Evolutionary conservation across 805 yeast species (phyloP).

Genomic region (Candida sanyiensis): DNA sequence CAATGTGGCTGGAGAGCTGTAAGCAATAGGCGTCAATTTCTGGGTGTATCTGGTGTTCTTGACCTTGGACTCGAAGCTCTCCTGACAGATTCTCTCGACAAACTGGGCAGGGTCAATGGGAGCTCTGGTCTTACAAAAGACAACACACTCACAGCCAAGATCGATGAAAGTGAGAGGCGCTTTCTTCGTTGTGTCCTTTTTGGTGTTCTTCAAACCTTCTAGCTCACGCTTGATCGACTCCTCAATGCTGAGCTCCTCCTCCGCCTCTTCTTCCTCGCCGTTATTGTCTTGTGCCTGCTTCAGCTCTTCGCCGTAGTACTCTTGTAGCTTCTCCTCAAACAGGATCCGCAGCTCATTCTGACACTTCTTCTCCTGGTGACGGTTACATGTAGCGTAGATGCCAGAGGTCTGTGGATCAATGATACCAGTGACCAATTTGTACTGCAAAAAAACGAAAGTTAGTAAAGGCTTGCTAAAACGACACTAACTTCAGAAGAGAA

Average conservation of each 20-base stretch:
- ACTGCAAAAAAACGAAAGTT: slow-evolving; percentile 17
- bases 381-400: slow-evolving; percentile 80
- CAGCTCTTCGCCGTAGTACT: slow-evolving; percentile 36
- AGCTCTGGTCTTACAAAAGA: slow-evolving; percentile 72
- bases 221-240: slow-evolving; percentile 70
- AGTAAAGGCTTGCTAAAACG: background rate
- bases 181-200: slow-evolving; percentile 36
- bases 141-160: slow-evolving; percentile 74
- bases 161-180: slow-evolving; percentile 53
- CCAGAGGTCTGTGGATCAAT: slow-evolving; percentile 86
- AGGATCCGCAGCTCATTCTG: slow-evolving; percentile 63
- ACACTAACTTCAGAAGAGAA: background rate
- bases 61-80: slow-evolving; percentile 41
- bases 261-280: slow-evolving; percentile 25
- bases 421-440: slow-evolving; percentile 41
- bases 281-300: slow-evolving; percentile 11
- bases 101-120: slow-evolving; percentile 78
- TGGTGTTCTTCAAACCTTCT: slow-evolving; percentile 39
- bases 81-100: slow-evolving; percentile 58
- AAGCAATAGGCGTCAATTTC: slow-evolving; percentile 73
- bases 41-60: slow-evolving; percentile 72
- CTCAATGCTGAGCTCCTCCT: slow-evolving; percentile 56
- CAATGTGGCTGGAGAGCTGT: slow-evolving; percentile 64
- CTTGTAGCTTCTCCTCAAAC: slow-evolving; percentile 48
- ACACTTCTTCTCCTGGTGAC: slow-evolving; percentile 74